These are phyloP conservation scores for Leccinum subtestaceum DNA, from an alignment of 768 basidiomycete genomes.

Conservation along the genomic window DNA sequence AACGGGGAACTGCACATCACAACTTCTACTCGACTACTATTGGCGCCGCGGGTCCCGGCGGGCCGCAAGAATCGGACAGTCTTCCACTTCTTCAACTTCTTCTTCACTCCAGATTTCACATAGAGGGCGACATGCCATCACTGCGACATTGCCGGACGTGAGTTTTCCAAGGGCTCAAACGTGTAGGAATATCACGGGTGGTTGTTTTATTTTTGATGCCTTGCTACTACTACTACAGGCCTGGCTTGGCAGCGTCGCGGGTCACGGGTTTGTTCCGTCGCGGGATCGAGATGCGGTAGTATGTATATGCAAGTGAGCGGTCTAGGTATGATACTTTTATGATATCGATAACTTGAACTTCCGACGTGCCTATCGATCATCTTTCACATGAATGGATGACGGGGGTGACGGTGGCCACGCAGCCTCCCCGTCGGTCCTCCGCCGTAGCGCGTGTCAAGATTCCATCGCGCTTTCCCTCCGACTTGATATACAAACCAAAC, in stretches of 20 bases:
- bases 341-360: not conserved
- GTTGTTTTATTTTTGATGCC: not conserved
- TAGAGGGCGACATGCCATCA: not conserved
- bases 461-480: not conserved
- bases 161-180: not conserved
- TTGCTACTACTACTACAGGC: too few species aligned
- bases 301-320: too few species aligned
- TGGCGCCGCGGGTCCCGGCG: not conserved
- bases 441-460: not conserved
- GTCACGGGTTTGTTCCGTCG: not conserved
- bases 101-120: not conserved
- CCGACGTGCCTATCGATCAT: not conserved
- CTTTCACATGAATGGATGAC: not conserved
- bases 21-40: not conserved
- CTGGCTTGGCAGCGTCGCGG: not conserved
- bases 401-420: not conserved
- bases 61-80: not conserved
- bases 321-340: too few species aligned
- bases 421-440: not conserved
- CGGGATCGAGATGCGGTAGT: not conserved
- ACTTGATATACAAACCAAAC: not conserved
- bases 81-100: not conserved
- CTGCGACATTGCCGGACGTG: not conserved
- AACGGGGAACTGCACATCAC: not conserved
- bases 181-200: not conserved